Base-by-base conservation (phyloP, 2,329 filamentous ascomycete genomes). In the Exophiala phaeomuriformis region DNA sequence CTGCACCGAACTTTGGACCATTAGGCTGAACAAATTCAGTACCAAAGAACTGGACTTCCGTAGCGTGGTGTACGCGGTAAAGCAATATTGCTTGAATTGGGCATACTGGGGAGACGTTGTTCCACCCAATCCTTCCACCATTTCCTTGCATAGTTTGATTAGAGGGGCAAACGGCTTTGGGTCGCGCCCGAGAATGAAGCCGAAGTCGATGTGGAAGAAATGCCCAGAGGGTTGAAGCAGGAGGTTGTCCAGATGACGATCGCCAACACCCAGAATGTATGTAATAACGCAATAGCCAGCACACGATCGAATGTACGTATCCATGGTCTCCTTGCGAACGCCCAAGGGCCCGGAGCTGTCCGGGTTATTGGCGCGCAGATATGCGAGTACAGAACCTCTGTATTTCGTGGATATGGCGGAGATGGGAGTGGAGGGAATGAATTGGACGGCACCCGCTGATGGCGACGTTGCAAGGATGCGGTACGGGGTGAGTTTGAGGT, bases 261-360 rank as follows among this genome's bases (percentile, higher is more conserved):
- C 93, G 19, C 93, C 93, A 2, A 98, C 93, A 32, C 93, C 94
- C 8, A 98, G 81, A 10, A 98, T 87, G 69, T 98, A 98, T 0
- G 94, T 98, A 62, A 98, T 96, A 9, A 98, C 93, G 69, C 93
- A 97, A 72, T 98, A 98, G 33, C 93, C 93, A 0, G 93, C 93
- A 66, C 93, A 96, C 0, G 90, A 95, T 67, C 90, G 91, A 66
- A 97, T 84, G 67, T 95, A 98, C 0, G 86, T 96, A 63, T 98
- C 93, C 72, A 98, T 85, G 0, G 88, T 85, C 66, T 96, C 91
- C 67, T 91, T 90, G 30, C 90, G 86, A 30, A 98, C 84, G 0
- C 91, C 90, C 0, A 95, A 78, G 0, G 90, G 86, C 3, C 88
- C 87, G 8, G 77, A 77, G 19, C 87, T 81, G 66, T 96, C 90